Evolutionary conservation across 805 yeast genomes (phyloP).

Genomic region (Ogataea glucozyma): DNA sequence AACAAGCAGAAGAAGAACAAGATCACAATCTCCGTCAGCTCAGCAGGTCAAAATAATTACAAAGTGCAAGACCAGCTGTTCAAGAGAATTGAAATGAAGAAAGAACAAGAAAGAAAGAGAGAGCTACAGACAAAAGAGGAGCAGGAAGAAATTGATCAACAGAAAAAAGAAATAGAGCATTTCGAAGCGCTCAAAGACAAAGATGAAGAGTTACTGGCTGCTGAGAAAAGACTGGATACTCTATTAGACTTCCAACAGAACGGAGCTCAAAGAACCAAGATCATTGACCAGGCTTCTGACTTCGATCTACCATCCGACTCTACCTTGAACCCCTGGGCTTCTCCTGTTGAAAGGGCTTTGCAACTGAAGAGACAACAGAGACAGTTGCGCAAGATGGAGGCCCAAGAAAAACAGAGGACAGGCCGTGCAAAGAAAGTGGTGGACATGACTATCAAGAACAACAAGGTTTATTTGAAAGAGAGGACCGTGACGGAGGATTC

Average conservation of each 20-base stretch:
- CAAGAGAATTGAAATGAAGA: constrained; percentile 54
- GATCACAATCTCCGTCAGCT: constrained; percentile 53
- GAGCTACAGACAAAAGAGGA: constrained; percentile 40
- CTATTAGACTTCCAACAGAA: constrained; percentile 79
- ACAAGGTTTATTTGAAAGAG: constrained; percentile 71
- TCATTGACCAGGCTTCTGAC: constrained; percentile 92
- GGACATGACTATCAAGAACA: constrained; percentile 76
- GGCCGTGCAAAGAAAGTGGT: constrained; percentile 78
- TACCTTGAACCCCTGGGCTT: constrained; percentile 72
- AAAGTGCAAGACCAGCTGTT: constrained; percentile 67
- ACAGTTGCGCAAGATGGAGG: constrained; percentile 63
- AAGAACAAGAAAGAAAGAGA: constrained; percentile 35
- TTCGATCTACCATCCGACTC: constrained; percentile 59
- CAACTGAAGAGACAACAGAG: constrained; percentile 86
- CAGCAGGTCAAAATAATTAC: constrained; percentile 66
- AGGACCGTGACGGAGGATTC: constrained; percentile 29
- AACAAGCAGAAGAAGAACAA: constrained; percentile 43
- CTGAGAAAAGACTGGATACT: constrained; percentile 72
- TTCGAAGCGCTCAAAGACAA: constrained; percentile 41
- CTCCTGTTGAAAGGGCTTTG: constrained; percentile 82
- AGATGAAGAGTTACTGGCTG: constrained; percentile 64
- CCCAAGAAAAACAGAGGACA: constrained; percentile 52
- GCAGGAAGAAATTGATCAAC: constrained; percentile 41
- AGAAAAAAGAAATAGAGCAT: constrained; percentile 44
- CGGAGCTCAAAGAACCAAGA: constrained; percentile 85